Evolutionary conservation across 116 monocot genomes (phyloP).

Genomic region (Phalaenopsis hybrid): DNA sequence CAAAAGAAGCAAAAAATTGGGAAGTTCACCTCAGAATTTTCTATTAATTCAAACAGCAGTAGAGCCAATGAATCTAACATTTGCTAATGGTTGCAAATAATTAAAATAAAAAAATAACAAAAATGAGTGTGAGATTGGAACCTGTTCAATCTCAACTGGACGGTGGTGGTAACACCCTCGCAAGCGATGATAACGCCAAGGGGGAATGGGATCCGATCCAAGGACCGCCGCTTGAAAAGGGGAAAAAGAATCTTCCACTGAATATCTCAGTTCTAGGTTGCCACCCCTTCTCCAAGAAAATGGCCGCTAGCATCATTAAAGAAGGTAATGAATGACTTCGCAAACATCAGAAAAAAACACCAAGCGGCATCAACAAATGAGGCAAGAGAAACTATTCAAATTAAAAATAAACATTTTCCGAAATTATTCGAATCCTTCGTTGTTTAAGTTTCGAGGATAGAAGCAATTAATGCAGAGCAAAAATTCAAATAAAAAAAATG

Average conservation of each 20-base stretch:
- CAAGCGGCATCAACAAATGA: neutral
- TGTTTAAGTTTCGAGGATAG: neutral
- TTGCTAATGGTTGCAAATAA: neutral
- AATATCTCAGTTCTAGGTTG: constrained; percentile 3
- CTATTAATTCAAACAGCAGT: neutral
- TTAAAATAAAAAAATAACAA: neutral
- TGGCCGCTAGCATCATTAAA: neutral
- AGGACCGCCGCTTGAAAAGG: neutral
- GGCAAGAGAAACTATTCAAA: neutral
- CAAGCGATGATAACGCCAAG: neutral
- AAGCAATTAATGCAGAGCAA: neutral
- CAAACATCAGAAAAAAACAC: neutral
- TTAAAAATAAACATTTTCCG: neutral
- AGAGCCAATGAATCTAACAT: neutral
- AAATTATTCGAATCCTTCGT: neutral
- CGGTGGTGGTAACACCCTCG: neutral
- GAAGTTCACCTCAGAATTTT: neutral
- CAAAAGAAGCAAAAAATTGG: neutral
- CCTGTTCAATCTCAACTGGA: constrained; percentile 1
- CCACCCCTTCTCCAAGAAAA: neutral
- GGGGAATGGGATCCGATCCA: neutral
- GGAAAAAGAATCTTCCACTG: neutral
- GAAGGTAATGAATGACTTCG: neutral
- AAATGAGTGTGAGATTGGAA: neutral
- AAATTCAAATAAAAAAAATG: neutral